Evolutionary conservation across 805 yeast species (phyloP).

Genomic region (Candida vartiovaarae): DNA sequence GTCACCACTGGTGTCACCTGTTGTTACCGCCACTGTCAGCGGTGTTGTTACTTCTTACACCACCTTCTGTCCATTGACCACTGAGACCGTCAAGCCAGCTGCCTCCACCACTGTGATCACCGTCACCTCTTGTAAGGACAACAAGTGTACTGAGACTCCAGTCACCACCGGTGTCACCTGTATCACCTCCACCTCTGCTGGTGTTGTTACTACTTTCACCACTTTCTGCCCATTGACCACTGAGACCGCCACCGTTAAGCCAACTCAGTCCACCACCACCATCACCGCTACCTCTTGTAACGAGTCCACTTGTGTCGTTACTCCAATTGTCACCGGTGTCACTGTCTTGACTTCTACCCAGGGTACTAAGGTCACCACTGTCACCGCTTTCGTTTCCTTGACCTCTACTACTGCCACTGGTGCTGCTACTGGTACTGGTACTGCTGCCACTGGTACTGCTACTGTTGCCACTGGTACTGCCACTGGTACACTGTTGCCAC

Average conservation of each 20-base stretch:
- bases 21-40: conserved; percentile 24
- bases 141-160: neutral
- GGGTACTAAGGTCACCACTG: neutral
- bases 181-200: neutral
- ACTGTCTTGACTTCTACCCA: neutral
- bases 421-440: neutral
- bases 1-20: conserved; percentile 24
- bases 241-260: neutral
- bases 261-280: neutral
- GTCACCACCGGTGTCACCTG: neutral
- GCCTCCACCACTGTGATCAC: neutral
- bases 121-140: neutral
- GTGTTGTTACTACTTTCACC: neutral
- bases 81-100: neutral
- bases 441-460: neutral
- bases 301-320: neutral
- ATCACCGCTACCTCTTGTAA: neutral
- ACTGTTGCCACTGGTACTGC: neutral
- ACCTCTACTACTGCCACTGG: neutral
- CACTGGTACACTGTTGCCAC: neutral
- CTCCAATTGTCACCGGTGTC: neutral
- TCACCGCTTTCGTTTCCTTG: neutral
- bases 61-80: conserved; percentile 14
- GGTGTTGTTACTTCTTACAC: conserved; percentile 26
- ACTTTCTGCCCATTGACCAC: neutral